Evolutionary conservation across 1,139 yeast genomes (phyloP).

Genomic region (Ashbya aceris): DNA sequence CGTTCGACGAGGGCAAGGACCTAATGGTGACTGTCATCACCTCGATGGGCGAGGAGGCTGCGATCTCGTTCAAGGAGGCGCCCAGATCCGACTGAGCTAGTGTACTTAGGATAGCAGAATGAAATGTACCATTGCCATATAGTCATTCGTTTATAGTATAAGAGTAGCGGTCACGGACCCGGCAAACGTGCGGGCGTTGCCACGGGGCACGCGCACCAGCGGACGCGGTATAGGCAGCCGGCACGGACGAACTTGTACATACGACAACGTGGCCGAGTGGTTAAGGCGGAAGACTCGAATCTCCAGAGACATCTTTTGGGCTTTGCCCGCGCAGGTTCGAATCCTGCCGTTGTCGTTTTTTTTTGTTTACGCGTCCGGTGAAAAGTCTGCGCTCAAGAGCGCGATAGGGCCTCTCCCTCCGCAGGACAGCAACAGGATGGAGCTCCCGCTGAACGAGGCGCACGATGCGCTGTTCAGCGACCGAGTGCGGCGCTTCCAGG

Average conservation of each 20-base stretch:
- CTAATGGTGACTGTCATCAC: constrained; percentile 89
- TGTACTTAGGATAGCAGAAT: too few relatives aligned
- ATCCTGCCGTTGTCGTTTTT: constrained; percentile 32
- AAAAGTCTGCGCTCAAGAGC: neutral
- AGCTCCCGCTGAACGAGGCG: constrained; percentile 12
- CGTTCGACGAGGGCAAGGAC: constrained; percentile 97
- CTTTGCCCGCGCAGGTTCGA: constrained; percentile 35
- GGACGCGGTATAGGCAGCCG: neutral
- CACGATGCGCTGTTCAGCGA: constrained; percentile 52
- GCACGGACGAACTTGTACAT: neutral
- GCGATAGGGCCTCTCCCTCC: neutral
- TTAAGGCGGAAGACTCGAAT: constrained; percentile 44
- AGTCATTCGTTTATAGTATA: too few relatives aligned
- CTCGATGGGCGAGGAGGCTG: constrained; percentile 99
- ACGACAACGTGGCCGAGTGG: constrained; percentile 45
- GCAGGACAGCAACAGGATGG: neutral
- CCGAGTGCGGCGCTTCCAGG: constrained; percentile 81
- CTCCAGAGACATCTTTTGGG: constrained; percentile 38
- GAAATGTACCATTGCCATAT: too few relatives aligned
- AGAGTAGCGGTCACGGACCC: too few relatives aligned
- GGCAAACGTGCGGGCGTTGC: neutral
- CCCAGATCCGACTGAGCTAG: constrained; percentile 49
- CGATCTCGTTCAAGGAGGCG: constrained; percentile 95
- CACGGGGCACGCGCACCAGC: neutral
- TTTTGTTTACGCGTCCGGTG: constrained; percentile 11